Percentiles rank a stretch among this genome's conserved stretches.
These are phyloP conservation scores for Kodamaea arcana DNA, from an alignment of 1,139 yeast species.

Conservation along the genomic window DNA sequence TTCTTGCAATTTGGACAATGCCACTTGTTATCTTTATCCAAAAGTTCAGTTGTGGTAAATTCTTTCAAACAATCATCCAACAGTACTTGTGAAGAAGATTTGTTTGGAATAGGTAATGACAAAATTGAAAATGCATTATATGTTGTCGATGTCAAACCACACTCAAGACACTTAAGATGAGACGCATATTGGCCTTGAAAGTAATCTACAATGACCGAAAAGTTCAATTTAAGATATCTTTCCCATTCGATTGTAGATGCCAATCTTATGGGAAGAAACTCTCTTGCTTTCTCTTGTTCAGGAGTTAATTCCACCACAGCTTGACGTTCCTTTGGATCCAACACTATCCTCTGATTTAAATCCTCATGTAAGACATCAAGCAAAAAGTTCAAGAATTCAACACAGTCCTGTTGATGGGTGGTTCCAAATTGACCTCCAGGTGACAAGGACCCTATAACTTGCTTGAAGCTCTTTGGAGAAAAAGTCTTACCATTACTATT, in stretches of 20 bases:
- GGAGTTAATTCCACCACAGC: constrained; percentile 52
- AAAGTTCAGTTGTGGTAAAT: constrained; percentile 61
- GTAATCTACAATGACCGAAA: constrained; percentile 78
- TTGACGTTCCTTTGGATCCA: constrained; percentile 34
- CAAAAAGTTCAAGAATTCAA: constrained; percentile 80
- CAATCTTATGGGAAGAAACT: constrained; percentile 67
- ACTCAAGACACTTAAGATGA: constrained; percentile 68
- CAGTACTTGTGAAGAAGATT: constrained; percentile 26
- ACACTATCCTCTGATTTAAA: constrained; percentile 55
- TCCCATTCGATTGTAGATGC: constrained; percentile 97
- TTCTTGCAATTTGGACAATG: constrained; percentile 77
- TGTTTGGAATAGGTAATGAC: constrained; percentile 66
- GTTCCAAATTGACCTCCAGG: constrained; percentile 60
- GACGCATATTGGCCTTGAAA: constrained; percentile 92
- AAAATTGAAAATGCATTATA: constrained; percentile 77
- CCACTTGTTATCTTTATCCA: constrained; percentile 88
- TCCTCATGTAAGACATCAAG: constrained; percentile 89
- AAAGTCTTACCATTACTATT: constrained; percentile 45
- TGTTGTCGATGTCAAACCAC: constrained; percentile 80
- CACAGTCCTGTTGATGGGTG: constrained; percentile 90
- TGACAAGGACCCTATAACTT: constrained; percentile 64
- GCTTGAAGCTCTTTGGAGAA: constrained; percentile 57
- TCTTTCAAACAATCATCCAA: constrained; percentile 66
- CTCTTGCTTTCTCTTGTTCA: constrained; percentile 73
- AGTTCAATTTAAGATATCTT: constrained; percentile 76